Evolutionary conservation across 345 rosid genomes (phyloP).

Genomic region (Triadica sebifera): DNA sequence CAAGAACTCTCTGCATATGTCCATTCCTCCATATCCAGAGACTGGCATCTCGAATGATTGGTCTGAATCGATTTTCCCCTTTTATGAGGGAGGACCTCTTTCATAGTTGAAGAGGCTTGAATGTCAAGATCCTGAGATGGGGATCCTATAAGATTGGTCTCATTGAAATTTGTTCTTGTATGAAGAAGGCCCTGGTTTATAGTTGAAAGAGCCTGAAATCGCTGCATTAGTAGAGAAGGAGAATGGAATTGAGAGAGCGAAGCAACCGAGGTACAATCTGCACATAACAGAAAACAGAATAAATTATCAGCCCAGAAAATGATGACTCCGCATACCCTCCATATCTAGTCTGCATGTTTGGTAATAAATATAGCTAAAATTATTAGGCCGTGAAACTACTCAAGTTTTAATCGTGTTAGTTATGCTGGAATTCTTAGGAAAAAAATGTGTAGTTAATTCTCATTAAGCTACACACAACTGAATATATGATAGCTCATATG

Average conservation of each 20-base stretch:
- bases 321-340: not conserved
- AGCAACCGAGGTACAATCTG: conserved; percentile 44
- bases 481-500: too few species aligned
- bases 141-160: conserved; percentile 36
- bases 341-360: not conserved
- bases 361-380: not conserved
- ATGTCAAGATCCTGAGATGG: conserved; percentile 34
- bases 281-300: conserved; percentile 13
- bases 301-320: conserved; percentile 7
- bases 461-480: too few species aligned
- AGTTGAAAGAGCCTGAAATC: conserved; percentile 60
- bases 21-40: conserved; percentile 45
- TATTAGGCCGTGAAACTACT: not conserved
- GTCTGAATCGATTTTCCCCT: conserved; percentile 35
- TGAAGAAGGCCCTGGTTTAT: conserved; percentile 45
- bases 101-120: conserved; percentile 56
- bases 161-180: conserved; percentile 38
- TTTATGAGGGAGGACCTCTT: conserved; percentile 38
- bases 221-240: conserved; percentile 52
- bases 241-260: conserved; percentile 44
- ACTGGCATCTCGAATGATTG: conserved; percentile 43
- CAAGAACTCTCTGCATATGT: conserved; percentile 32
- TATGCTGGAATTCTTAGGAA: not conserved
- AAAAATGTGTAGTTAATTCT: too few species aligned
- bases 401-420: not conserved